Evolutionary conservation across 2,329 filamentous ascomycete genomes (phyloP).

Genomic region (Aspergillus texensis): DNA sequence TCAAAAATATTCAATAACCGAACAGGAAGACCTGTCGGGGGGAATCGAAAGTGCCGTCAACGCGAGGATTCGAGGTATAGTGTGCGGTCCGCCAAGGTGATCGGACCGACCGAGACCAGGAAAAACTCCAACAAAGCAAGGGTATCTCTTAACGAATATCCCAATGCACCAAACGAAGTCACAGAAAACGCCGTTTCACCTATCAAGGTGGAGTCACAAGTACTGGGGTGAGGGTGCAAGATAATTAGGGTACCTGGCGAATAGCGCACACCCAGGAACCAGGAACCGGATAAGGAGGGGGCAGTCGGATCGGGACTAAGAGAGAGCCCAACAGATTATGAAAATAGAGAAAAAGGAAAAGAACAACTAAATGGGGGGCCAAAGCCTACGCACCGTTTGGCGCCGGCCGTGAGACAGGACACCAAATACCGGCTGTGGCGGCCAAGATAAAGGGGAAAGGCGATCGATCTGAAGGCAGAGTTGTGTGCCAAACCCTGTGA

Average conservation of each 20-base stretch:
- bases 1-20: conserved; percentile 20
- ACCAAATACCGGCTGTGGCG: conserved; percentile 50
- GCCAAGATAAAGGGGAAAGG: conserved; percentile 39
- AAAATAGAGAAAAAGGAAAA: conserved; percentile 23
- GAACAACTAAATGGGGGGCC: conserved; percentile 35
- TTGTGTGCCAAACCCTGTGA: conserved; percentile 27
- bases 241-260: conserved; percentile 8
- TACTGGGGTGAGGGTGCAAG: conserved; percentile 18
- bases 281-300: conserved; percentile 15
- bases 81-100: conserved; percentile 30
- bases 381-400: conserved; percentile 51
- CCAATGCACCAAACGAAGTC: conserved; percentile 29
- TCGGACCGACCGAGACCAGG: conserved; percentile 29
- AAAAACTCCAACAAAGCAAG: conserved; percentile 35
- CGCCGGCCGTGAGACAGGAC: conserved; percentile 50
- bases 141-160: conserved; percentile 38
- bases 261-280: conserved; percentile 16
- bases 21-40: conserved; percentile 27
- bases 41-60: conserved; percentile 36
- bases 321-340: conserved; percentile 19
- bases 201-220: conserved; percentile 23
- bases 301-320: conserved; percentile 21
- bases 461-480: conserved; percentile 39
- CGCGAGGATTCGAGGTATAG: conserved; percentile 29
- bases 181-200: conserved; percentile 29